These are phyloP conservation scores for Clarireedia paspali DNA, from an alignment of 2,329 filamentous ascomycete genomes.

Conservation along the genomic window DNA sequence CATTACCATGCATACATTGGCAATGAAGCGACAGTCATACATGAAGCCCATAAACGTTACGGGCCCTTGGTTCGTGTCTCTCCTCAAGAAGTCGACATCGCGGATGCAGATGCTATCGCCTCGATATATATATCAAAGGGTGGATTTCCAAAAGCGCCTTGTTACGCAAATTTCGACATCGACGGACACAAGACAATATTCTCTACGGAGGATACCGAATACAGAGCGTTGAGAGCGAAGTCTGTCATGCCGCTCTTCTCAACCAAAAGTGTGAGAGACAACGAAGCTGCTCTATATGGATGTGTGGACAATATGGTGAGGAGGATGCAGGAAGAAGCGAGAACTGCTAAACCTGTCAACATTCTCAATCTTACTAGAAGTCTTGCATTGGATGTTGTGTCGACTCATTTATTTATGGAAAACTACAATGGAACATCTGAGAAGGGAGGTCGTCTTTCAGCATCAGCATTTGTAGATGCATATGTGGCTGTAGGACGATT, in stretches of 20 bases:
- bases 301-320: slow-evolving; percentile 37
- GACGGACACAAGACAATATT: slow-evolving; percentile 49
- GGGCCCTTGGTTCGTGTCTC: slow-evolving; percentile 29
- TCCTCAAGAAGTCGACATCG: slow-evolving; percentile 31
- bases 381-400: slow-evolving; percentile 46
- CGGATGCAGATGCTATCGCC: slow-evolving; percentile 27
- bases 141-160: slow-evolving; percentile 44
- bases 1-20: slow-evolving; percentile 33
- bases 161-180: slow-evolving; percentile 49
- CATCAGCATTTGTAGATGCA: slow-evolving; percentile 44
- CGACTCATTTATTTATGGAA: slow-evolving; percentile 43
- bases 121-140: slow-evolving; percentile 44
- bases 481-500: slow-evolving; percentile 48
- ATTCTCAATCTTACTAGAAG: slow-evolving; percentile 41
- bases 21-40: slow-evolving; percentile 24
- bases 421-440: slow-evolving; percentile 38
- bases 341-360: slow-evolving; percentile 33
- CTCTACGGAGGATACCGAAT: slow-evolving; percentile 34
- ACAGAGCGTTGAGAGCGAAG: slow-evolving; percentile 39
- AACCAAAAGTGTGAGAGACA: slow-evolving; percentile 36
- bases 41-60: slow-evolving; percentile 25
- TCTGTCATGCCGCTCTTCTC: slow-evolving; percentile 43
- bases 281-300: slow-evolving; percentile 32
- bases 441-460: slow-evolving; percentile 30
- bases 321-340: slow-evolving; percentile 32